Evolutionary conservation across 179 eudicot genomes (phyloP), one percentile per base, ranked within the genome.

Genomic region (Spinacia oleracea): DNA sequence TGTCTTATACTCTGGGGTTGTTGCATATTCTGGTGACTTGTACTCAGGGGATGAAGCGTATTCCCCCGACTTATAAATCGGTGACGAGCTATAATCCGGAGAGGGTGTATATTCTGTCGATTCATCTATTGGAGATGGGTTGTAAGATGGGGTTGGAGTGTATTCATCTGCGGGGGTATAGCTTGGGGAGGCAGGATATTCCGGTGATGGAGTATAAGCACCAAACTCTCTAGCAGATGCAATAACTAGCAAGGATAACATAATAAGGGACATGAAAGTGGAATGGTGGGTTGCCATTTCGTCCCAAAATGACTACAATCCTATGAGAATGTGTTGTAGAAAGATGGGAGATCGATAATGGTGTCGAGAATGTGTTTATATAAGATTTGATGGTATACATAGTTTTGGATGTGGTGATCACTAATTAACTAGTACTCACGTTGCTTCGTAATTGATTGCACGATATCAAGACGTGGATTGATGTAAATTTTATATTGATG

Each of bases 221-320:
- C 29, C 25, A 20, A 23, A 10, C n/a, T 68, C 23, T 10, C 72
- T 68, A 40, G 72, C 72, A 16, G 31, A 68, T 40, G 72, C 42
- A 40, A 68, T 68, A 6, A 23, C 29, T 16, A 35, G 31, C 2
- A 68, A 7, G 29, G 72, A 68, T 68, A 68, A 42, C 7, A 68
- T 1, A 68, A 68, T 29, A 8, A 68, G 11, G 18, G 50, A 68
- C 27, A 42, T 21, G 1, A 42, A n/a, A 7, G 48, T 38, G 31
- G 32, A 68, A 42, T 43, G 72, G 27, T 29, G 72, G 72, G 42
- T 9, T 1, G 72, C 72, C 72, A 68, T 68, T 35, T 68, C 42
- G 29, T 1, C 18, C n/a, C 14, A 40, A 64, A 21, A 21, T 68
- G 32, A 38, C 31, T 42, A 42, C 34, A 20, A 38, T 9, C 10